Percentiles rank a stretch among this genome's conserved stretches.
Evolutionary conservation across 257 asterid species (phyloP).

Genomic region (Ophiorrhiza pumila): DNA sequence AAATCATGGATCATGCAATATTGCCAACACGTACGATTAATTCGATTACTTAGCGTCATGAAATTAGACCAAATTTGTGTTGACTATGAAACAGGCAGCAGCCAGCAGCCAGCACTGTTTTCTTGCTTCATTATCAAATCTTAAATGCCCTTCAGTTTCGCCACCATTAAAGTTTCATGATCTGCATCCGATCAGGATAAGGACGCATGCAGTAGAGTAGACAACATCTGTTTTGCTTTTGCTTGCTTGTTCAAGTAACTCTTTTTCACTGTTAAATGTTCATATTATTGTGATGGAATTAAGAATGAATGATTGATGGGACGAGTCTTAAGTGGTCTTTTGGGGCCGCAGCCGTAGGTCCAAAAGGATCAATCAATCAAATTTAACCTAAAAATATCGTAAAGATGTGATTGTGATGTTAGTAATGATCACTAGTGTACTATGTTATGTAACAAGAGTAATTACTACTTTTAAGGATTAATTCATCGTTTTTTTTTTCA

Average conservation of each 20-base stretch:
- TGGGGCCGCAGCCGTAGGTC: neutral
- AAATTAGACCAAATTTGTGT: conserved; percentile 4
- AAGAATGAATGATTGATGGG: neutral
- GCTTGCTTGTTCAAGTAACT: neutral
- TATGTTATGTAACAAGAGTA: too few relatives aligned
- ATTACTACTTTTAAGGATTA: too few relatives aligned
- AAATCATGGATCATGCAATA: neutral
- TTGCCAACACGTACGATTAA: too few relatives aligned
- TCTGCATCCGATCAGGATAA: neutral
- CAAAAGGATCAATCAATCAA: neutral
- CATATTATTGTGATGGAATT: neutral
- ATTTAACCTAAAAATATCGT: neutral
- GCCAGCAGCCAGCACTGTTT: neutral
- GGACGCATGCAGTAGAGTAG: neutral
- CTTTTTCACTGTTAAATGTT: neutral
- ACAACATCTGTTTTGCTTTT: conserved; percentile 2
- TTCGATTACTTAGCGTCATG: too few relatives aligned
- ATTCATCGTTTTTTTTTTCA: too few relatives aligned
- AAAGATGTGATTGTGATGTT: neutral
- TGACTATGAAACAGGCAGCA: neutral
- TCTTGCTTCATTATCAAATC: neutral
- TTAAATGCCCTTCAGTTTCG: neutral
- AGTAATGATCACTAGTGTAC: too few relatives aligned
- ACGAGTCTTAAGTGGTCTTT: neutral
- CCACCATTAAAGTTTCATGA: neutral